phyloP scores from a whole-genome alignment of 306 rosid species.

The Fragaria iinumae region DNA sequence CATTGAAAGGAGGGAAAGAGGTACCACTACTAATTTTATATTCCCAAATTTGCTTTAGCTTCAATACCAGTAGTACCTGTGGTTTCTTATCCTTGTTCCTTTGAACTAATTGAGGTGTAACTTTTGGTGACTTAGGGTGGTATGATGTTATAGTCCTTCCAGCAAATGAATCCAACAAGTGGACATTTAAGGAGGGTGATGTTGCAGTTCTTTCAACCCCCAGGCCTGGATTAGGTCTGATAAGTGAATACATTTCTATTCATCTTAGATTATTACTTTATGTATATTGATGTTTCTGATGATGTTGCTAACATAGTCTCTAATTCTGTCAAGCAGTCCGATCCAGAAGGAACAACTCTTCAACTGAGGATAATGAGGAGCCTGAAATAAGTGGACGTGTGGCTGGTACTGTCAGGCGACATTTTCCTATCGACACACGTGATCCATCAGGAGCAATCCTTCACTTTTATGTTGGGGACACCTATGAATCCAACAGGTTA shows the following conservation, averaged over 20 bases:
- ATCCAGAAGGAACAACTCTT: conserved; percentile 57
- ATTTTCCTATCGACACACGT: conserved; percentile 81
- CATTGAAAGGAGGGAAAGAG: conserved; percentile 94
- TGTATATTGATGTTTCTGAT: neutral
- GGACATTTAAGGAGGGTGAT: conserved; percentile 99
- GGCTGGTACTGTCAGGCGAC: conserved; percentile 93
- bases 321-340: conserved; percentile 58
- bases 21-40: conserved; percentile 31
- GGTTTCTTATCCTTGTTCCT: conserved; percentile 9
- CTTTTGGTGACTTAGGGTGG: conserved; percentile 69
- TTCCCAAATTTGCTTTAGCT: neutral
- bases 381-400: conserved; percentile 79
- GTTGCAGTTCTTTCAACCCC: conserved; percentile 93
- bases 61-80: neutral
- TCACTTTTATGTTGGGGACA: conserved; percentile 93
- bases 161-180: conserved; percentile 68
- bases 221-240: conserved; percentile 91
- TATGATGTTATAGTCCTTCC: conserved; percentile 92
- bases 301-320: conserved; percentile 6
- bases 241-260: conserved; percentile 20
- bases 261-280: neutral
- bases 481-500: conserved; percentile 68
- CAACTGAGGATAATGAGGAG: conserved; percentile 62
- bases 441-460: conserved; percentile 95
- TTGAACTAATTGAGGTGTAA: conserved; percentile 21